Percentiles rank a stretch among this genome's conserved stretches.
phyloP scores from a whole-genome alignment of 2,329 filamentous ascomycete species.

The Aspergillus oerlinghausenensis region DNA sequence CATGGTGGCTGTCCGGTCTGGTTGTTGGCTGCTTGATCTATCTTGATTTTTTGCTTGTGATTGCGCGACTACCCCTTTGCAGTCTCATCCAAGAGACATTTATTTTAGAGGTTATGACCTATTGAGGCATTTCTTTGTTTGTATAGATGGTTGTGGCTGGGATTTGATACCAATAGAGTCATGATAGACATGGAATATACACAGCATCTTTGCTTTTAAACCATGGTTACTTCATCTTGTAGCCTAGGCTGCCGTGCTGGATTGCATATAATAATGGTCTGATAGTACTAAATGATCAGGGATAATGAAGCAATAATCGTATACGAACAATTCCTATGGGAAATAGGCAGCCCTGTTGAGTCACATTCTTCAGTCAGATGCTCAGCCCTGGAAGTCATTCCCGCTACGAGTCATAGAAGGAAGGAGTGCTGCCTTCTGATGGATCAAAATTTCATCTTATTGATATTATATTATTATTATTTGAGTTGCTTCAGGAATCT shows the following conservation, averaged over 20 bases:
- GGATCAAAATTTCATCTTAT: neutral
- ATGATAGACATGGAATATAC: neutral
- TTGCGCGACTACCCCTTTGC: neutral
- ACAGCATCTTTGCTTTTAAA: too few relatives aligned
- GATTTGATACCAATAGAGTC: neutral
- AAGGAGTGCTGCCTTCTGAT: neutral
- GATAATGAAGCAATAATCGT: too few relatives aligned
- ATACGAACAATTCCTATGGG: neutral
- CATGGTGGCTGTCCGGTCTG: neutral
- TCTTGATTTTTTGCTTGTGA: neutral
- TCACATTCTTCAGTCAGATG: neutral
- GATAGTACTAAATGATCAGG: neutral
- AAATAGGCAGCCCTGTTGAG: neutral
- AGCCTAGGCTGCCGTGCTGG: neutral
- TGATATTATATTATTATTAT: neutral
- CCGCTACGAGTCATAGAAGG: neutral
- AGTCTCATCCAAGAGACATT: neutral
- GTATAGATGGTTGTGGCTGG: neutral
- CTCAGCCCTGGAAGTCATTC: neutral
- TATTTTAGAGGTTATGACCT: neutral
- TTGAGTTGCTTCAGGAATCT: neutral
- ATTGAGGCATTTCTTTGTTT: neutral
- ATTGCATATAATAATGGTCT: neutral
- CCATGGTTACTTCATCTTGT: too few relatives aligned
- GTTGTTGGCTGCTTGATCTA: neutral